A percentile compares a stretch with the other conserved stretches of the same genome.
Evolutionary conservation across 2,329 filamentous ascomycete species (phyloP).

Genomic region (Akanthomyces uredinophilus): DNA sequence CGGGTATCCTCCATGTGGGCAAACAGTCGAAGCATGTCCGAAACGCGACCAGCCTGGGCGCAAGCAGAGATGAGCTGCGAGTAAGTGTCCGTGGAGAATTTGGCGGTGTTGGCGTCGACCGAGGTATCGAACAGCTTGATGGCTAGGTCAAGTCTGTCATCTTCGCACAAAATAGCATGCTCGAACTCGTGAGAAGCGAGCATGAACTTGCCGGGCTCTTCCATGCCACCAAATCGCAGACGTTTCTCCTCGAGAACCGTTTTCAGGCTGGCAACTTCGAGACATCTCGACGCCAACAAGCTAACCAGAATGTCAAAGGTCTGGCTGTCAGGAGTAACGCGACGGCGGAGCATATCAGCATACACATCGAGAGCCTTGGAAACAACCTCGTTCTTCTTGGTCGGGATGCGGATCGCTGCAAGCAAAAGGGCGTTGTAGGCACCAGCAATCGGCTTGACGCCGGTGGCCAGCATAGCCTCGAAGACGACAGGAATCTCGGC

Average conservation of each 20-base stretch:
- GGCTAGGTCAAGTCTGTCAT: slow-evolving; percentile 80
- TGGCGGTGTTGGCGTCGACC: slow-evolving; percentile 53
- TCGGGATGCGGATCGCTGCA: slow-evolving; percentile 77
- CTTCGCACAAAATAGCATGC: slow-evolving; percentile 77
- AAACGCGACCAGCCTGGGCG: slow-evolving; percentile 71
- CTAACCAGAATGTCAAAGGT: slow-evolving; percentile 87
- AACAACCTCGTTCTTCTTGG: slow-evolving; percentile 75
- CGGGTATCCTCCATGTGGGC: slow-evolving; percentile 82
- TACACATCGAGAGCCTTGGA: slow-evolving; percentile 93
- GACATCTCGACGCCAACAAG: slow-evolving; percentile 71
- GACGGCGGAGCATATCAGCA: slow-evolving; percentile 87
- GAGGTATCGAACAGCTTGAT: slow-evolving; percentile 81
- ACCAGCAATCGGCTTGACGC: slow-evolving; percentile 71
- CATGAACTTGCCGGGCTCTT: slow-evolving; percentile 80
- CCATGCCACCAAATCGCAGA: slow-evolving; percentile 78
- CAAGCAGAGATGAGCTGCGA: slow-evolving; percentile 81
- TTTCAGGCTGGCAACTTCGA: slow-evolving; percentile 72
- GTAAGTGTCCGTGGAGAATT: slow-evolving; percentile 78
- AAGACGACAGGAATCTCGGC: slow-evolving; percentile 87
- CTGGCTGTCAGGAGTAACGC: slow-evolving; percentile 72
- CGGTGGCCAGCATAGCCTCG: slow-evolving; percentile 79
- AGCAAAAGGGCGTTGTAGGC: slow-evolving; percentile 91
- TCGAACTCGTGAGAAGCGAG: slow-evolving; percentile 83
- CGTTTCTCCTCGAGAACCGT: slow-evolving; percentile 73
- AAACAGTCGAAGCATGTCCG: slow-evolving; percentile 87